Evolutionary conservation across 306 rosid species (phyloP).

Genomic region (Rosa chinensis): DNA sequence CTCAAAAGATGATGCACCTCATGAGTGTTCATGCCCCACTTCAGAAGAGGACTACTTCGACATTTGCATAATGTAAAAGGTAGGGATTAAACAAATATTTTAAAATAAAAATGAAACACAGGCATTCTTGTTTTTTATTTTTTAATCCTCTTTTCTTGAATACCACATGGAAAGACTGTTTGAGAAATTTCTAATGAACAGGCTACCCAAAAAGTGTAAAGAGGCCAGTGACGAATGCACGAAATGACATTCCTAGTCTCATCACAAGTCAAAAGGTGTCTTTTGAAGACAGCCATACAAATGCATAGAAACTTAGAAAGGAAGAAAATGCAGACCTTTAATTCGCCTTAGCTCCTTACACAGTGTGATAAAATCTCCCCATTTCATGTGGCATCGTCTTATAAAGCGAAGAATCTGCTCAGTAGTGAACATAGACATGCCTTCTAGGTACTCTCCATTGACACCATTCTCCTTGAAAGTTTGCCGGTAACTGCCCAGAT

Average conservation of each 20-base stretch:
- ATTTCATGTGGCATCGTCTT: slow-evolving; percentile 98
- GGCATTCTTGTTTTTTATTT: background rate
- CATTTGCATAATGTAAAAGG: background rate
- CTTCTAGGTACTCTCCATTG: slow-evolving; percentile 97
- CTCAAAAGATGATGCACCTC: background rate
- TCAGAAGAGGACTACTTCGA: background rate
- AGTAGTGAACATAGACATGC: slow-evolving; percentile 99
- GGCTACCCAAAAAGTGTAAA: background rate
- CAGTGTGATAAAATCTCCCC: slow-evolving; percentile 97
- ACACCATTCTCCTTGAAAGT: slow-evolving; percentile 92
- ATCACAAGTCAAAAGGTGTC: background rate
- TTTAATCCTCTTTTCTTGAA: background rate
- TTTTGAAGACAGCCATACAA: background rate
- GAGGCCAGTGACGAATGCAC: background rate
- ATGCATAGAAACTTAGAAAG: background rate
- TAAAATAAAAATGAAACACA: background rate
- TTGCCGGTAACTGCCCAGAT: slow-evolving; percentile 86
- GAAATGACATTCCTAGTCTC: background rate
- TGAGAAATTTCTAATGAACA: background rate
- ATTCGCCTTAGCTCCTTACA: slow-evolving; percentile 98
- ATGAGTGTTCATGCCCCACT: background rate
- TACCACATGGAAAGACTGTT: background rate
- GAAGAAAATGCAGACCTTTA: slow-evolving; percentile 58
- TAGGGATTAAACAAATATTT: background rate
- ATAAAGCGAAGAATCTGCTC: slow-evolving; percentile 98